Base-by-base conservation (phyloP, 192 early-diverging fungal species). In the Rhizoclosmatium globosum region DNA sequence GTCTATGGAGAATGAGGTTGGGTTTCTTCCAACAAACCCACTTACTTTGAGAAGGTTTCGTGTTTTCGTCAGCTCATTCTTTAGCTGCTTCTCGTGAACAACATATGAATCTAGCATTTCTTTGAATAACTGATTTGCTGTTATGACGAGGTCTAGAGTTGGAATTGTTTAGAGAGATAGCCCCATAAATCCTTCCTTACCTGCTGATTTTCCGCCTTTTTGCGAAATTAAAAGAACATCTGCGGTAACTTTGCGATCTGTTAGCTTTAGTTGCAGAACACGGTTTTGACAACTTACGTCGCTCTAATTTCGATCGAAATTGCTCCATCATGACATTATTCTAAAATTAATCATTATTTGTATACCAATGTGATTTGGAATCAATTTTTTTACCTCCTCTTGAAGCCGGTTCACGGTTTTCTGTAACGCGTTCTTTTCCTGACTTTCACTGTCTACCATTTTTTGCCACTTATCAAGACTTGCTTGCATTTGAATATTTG, bases 51-150 rank as follows among this genome's bases (percentile, higher is more conserved):
- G 44, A 9, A 68, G 47, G 9, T 68, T 39, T 21, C 66, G 66
- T 13, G 46, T 13, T 13, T 64, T 39, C 4, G 2, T 38, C 11
- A 74, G 57, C 38, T 74, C 72, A 53, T 59, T 56, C 21, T 74
- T 43, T 1, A 74, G 59, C 57, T 74, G 72, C 44, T 74, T 74
- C 62, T 74, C 72, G 6, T 74, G 72, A 2, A 23, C 13, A 45
- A 44, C 39, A 62, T 74, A 74, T 2, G 72, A 64, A 13, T 64
- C 72, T 1, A 74, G 58, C 57, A 64, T 74, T 45, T 74, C 58
- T 21, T 74, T 74, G n/a, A 74, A 74, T 11, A 74, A 23, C 43
- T 74, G 72, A 17, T 64, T 74, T 15, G 72, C 41, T 11, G 44
- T 44, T 19, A 43, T n/a, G 42, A 39, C 39, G 2, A 45, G 15